Evolutionary conservation across 2,329 filamentous ascomycete genomes (phyloP).

Genomic region (Aureobasidium sp.): DNA sequence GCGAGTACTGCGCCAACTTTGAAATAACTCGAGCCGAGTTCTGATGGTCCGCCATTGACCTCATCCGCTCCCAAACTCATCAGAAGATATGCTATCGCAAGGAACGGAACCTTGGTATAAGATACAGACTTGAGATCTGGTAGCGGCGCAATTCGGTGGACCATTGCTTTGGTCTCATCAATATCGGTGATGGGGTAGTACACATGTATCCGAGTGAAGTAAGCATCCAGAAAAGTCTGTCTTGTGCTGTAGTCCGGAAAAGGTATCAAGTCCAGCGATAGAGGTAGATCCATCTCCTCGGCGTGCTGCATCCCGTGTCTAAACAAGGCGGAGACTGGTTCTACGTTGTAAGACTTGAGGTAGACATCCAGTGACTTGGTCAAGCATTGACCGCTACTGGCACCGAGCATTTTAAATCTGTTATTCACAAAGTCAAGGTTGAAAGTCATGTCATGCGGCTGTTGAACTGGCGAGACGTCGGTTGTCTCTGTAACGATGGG

Average conservation of each 20-base stretch:
- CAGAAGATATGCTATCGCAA: slow-evolving; percentile 5
- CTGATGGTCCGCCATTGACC: background rate
- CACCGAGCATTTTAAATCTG: slow-evolving; percentile 12
- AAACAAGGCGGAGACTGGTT: slow-evolving; percentile 4
- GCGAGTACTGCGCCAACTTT: background rate
- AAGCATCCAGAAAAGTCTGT: background rate
- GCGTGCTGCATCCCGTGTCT: slow-evolving; percentile 9
- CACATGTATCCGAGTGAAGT: slow-evolving; percentile 7
- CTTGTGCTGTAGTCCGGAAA: slow-evolving; percentile 6
- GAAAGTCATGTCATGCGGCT: slow-evolving; percentile 12
- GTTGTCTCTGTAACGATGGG: background rate
- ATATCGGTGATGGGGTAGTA: slow-evolving; percentile 5
- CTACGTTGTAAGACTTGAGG: background rate
- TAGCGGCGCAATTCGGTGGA: slow-evolving; percentile 1
- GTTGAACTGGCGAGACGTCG: slow-evolving; percentile 1
- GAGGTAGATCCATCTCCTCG: slow-evolving; percentile 10
- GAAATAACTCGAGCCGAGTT: background rate
- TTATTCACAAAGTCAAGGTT: slow-evolving; percentile 12
- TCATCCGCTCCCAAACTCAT: slow-evolving; percentile 13
- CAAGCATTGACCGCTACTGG: slow-evolving; percentile 8
- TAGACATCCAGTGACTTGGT: slow-evolving; percentile 10
- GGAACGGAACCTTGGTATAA: background rate
- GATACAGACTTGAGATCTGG: slow-evolving; percentile 4
- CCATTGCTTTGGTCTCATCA: slow-evolving; percentile 9
- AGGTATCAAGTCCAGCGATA: background rate